phyloP scores from a whole-genome alignment of 2,329 filamentous ascomycete species.

The Aschersonia sp. region DNA sequence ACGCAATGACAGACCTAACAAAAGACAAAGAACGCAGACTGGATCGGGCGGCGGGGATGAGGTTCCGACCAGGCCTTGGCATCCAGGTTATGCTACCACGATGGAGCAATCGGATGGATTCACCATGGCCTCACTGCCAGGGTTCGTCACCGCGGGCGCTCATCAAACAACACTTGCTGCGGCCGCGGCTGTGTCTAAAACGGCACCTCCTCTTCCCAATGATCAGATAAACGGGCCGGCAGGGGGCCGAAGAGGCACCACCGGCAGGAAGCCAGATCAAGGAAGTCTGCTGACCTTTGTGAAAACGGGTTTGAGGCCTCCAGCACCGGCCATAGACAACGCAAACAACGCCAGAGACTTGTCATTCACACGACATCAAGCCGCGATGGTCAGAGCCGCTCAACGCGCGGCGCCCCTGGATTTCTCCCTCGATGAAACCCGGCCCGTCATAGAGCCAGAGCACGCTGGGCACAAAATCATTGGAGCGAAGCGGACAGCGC shows the following conservation, averaged over 20 bases:
- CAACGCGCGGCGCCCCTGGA: constrained; percentile 3
- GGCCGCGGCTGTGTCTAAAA: constrained; percentile 5
- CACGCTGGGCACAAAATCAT: constrained; percentile 26
- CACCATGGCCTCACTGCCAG: constrained; percentile 39
- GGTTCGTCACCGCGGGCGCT: constrained; percentile 47
- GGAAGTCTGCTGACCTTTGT: constrained; percentile 28
- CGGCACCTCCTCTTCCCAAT: constrained; percentile 3
- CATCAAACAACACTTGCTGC: constrained; percentile 29
- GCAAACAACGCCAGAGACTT: constrained; percentile 3
- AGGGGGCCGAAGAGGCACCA: constrained; percentile 11
- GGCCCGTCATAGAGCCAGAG: constrained; percentile 13
- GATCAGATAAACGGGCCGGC: constrained; percentile 7
- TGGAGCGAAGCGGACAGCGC: constrained; percentile 17
- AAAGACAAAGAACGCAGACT: constrained; percentile 14
- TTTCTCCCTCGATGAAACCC: constrained; percentile 3
- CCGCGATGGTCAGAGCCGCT: constrained; percentile 9
- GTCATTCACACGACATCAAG: constrained; percentile 12
- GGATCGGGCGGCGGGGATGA: constrained; percentile 5
- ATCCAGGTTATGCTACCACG: constrained; percentile 39
- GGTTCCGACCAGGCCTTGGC: constrained; percentile 13
- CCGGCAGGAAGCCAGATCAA: constrained; percentile 22
- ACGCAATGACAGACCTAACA: constrained; percentile 11
- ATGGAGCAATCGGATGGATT: constrained; percentile 46
- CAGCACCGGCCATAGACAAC: constrained; percentile 3
- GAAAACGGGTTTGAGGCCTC: constrained; percentile 7